Conservation (phyloP, 2,329 filamentous ascomycete species). For the Colletotrichum truncatum region DNA sequence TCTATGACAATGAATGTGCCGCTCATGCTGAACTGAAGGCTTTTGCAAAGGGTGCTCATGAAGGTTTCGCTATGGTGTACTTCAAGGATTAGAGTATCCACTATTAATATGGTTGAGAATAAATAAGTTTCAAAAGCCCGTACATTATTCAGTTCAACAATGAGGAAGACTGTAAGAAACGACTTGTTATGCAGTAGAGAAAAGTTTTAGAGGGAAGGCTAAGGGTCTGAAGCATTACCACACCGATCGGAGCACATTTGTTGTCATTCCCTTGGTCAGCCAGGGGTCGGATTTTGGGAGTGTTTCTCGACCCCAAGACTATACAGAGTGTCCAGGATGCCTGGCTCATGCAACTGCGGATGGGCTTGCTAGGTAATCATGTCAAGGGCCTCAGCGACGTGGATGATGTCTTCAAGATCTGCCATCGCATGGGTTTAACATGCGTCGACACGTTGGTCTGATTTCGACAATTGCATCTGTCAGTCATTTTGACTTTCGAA, state of each 20-base stretch:
- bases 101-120: fast-evolving
- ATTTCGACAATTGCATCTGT: neutral
- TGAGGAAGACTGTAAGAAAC: no score
- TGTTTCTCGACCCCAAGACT: neutral
- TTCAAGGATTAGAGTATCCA: constrained; percentile 43
- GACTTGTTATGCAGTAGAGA: no score
- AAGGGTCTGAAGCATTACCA: no score
- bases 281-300: no score
- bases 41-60: constrained; percentile 41
- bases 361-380: neutral
- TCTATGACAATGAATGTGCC: constrained; percentile 61
- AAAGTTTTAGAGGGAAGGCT: no score
- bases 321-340: neutral
- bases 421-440: neutral
- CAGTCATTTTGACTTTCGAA: neutral
- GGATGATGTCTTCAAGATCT: neutral
- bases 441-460: neutral
- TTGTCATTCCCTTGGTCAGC: no score
- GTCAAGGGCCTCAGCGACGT: neutral
- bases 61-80: constrained; percentile 61
- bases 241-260: no score
- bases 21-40: constrained; percentile 42
- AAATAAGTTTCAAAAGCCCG: no score
- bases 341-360: neutral
- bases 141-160: no score